Evolutionary conservation across 768 basidiomycete genomes (phyloP).

Genomic region (Rickenella mellea): DNA sequence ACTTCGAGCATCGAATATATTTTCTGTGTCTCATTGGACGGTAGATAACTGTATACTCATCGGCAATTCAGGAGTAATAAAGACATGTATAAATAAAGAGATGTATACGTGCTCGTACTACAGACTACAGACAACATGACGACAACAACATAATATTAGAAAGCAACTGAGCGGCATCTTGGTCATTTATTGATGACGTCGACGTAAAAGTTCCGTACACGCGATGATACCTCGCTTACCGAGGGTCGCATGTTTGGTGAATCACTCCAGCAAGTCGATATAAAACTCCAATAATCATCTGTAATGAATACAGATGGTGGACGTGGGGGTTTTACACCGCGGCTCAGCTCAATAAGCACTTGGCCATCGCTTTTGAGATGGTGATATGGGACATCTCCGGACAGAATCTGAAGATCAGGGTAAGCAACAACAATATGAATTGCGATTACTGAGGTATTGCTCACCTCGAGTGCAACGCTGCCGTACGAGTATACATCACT

Average conservation of each 20-base stretch:
- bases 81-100: too few species aligned
- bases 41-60: too few species aligned
- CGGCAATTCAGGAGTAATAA: too few species aligned
- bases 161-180: too few species aligned
- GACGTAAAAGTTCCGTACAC: too few species aligned
- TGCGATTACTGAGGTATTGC: not conserved
- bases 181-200: too few species aligned
- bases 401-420: constrained; percentile 21
- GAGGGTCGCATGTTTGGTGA: constrained; percentile 22
- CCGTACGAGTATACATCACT: constrained; percentile 37
- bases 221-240: constrained; percentile 15
- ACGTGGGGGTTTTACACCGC: constrained; percentile 29
- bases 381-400: constrained; percentile 32
- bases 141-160: too few species aligned
- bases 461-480: constrained; percentile 17
- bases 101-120: too few species aligned
- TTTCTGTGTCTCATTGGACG: too few species aligned
- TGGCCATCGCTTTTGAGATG: constrained; percentile 28
- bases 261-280: constrained; percentile 30
- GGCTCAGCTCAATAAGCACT: constrained; percentile 32
- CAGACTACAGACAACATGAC: too few species aligned
- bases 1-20: too few species aligned
- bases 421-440: not conserved
- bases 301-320: constrained; percentile 27
- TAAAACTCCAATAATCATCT: constrained; percentile 31